A percentile compares a stretch with the other conserved stretches of the same genome.
Conservation (phyloP, 345 rosid genomes). For the Linum lewisii region DNA sequence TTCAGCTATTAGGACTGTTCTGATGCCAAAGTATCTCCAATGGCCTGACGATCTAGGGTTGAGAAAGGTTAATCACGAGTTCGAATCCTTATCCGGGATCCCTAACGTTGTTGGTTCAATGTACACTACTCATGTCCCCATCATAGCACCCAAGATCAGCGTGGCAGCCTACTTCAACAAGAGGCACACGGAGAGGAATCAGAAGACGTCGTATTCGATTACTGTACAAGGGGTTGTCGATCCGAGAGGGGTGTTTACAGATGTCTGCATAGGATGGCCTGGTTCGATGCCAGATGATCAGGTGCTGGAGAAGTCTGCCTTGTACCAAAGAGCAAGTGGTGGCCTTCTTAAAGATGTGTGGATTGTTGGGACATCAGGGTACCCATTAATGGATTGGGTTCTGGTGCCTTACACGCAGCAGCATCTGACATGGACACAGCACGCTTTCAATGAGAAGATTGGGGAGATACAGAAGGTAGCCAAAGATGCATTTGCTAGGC, state of each 20-base stretch:
- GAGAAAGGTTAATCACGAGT: slow-evolving; percentile 31
- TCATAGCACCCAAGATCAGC: slow-evolving; percentile 69
- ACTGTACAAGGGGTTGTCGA: slow-evolving; percentile 70
- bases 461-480: slow-evolving; percentile 49
- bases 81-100: slow-evolving; percentile 47
- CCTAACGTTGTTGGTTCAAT: slow-evolving; percentile 68
- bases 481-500: slow-evolving; percentile 54
- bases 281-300: slow-evolving; percentile 81
- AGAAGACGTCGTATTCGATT: slow-evolving; percentile 63
- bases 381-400: slow-evolving; percentile 71
- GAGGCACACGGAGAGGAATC: slow-evolving; percentile 68
- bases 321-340: slow-evolving; percentile 59
- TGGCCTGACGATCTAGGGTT: slow-evolving; percentile 65
- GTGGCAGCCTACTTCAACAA: slow-evolving; percentile 72
- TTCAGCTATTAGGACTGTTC: slow-evolving; percentile 53
- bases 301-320: slow-evolving; percentile 64
- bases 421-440: slow-evolving; percentile 74
- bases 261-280: slow-evolving; percentile 86
- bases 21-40: slow-evolving; percentile 69
- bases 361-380: slow-evolving; percentile 61
- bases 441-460: slow-evolving; percentile 71
- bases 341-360: slow-evolving; percentile 53
- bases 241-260: slow-evolving; percentile 60
- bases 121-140: slow-evolving; percentile 78
- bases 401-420: slow-evolving; percentile 71